phyloP scores from a whole-genome alignment of 148 eudicot species.

The Dysphania ambrosioides region DNA sequence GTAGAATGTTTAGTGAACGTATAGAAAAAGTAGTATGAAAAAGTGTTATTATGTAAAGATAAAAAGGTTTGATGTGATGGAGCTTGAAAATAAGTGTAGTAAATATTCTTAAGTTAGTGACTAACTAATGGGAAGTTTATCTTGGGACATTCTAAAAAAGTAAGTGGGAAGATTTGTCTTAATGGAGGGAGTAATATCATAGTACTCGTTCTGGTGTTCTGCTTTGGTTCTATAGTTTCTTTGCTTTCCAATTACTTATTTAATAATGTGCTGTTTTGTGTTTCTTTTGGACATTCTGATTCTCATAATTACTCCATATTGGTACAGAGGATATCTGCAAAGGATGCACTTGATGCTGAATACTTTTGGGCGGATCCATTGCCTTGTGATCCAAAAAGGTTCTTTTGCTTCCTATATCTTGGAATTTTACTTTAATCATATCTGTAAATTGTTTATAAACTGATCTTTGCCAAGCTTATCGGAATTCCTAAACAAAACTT shows the following conservation, averaged over 20 bases:
- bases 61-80: neutral
- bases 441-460: neutral
- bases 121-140: neutral
- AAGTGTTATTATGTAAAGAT: neutral
- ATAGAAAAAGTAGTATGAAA: neutral
- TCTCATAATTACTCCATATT: neutral
- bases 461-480: neutral
- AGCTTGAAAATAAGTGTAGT: neutral
- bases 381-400: constrained; percentile 96
- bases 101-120: too few relatives aligned
- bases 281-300: neutral
- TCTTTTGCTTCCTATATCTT: constrained; percentile 5
- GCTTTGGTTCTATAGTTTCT: neutral
- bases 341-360: constrained; percentile 91
- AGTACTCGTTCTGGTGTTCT: neutral
- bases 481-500: constrained; percentile 3
- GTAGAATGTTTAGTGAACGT: neutral
- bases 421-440: neutral
- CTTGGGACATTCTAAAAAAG: neutral
- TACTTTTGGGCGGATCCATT: constrained; percentile 91
- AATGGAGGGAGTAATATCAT: neutral
- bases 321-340: constrained; percentile 75
- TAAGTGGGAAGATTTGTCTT: neutral
- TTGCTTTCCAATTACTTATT: constrained; percentile 4
- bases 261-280: neutral